Evolutionary conservation across 2,329 filamentous ascomycete species (phyloP), one percentile per base, ranked within the genome.

Genomic region (Aspergillus texensis): DNA sequence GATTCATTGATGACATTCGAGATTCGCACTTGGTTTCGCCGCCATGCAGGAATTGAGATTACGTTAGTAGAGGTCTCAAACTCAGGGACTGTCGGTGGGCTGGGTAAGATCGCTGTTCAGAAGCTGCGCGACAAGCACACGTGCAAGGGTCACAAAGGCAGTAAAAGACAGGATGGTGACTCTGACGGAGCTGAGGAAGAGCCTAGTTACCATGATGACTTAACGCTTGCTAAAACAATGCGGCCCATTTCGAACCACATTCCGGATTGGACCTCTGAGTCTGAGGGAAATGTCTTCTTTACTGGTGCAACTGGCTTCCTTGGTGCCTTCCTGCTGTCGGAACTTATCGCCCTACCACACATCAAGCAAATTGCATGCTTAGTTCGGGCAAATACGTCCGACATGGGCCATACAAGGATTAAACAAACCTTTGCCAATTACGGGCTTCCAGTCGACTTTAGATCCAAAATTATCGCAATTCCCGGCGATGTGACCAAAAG

Each of bases 1-100:
- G 74, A 76, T 52, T 75, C 72, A 0, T 62, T 76, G 11, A 70
- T 72, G 65, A 70, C 72, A 1, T 68, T 76, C 53, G 74, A 75
- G 57, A 68, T 75, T 16, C 68, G 72, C 2, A 72, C 65, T 39
- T 74, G 72, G 69, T 63, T 72, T 41, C 67, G 67, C 4, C 70
- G 73, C 0, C 67, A 65, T 30, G 57, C 72, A 0, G 68, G 62
- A 0, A 60, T 75, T 9, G 72, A 75, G 6, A 63, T 75, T 24
- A 65, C 74, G 86, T 81, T 77, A 89, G 62, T 81, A 88, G 77
- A 91, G 88, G 80, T 89, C 21, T 65, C 66, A 1, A 65, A 66
- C 26, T 66, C 68, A 3, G 68, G 63, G 5, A 71, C 59, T 1
- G 59, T 71, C 3, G 62, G 65, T 5, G 66, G 64, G 0, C 30